Conservation (phyloP, 345 rosid genomes). For the Arabis alpina region DNA sequence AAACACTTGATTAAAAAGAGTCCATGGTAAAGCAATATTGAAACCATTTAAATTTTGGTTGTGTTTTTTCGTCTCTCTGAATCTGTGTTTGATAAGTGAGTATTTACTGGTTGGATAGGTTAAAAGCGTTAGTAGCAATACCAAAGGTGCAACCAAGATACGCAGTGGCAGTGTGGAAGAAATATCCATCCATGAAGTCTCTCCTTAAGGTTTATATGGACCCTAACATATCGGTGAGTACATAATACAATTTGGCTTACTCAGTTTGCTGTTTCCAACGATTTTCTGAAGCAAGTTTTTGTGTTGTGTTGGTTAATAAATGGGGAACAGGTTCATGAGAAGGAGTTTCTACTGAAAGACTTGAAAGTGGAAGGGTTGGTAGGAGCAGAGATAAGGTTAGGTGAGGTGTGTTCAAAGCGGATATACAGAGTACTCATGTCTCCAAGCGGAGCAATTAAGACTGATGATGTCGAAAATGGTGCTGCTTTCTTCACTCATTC, state of each 20-base stretch:
- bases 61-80: background rate
- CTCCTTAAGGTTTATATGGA: conserved; percentile 85
- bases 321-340: conserved; percentile 72
- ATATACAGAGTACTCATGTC: conserved; percentile 89
- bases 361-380: conserved; percentile 70
- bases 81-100: background rate
- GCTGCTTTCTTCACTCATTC: conserved; percentile 68
- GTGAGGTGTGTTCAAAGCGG: conserved; percentile 86
- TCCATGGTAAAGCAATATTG: conserved; percentile 36
- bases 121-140: conserved; percentile 85
- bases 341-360: conserved; percentile 84
- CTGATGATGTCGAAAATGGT: conserved; percentile 88
- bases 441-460: conserved; percentile 63
- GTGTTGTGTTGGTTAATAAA: conserved; percentile 4
- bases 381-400: conserved; percentile 73
- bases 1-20: conserved; percentile 66
- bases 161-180: conserved; percentile 82
- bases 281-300: background rate
- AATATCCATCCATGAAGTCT: conserved; percentile 96
- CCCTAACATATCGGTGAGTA: conserved; percentile 73
- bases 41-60: background rate
- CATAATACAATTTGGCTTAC: background rate
- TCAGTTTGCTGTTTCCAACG: background rate
- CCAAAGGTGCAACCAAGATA: conserved; percentile 97
- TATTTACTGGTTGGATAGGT: conserved; percentile 49